phyloP scores from a whole-genome alignment of 805 yeast genomes.

The Ogataea pignaliae region DNA sequence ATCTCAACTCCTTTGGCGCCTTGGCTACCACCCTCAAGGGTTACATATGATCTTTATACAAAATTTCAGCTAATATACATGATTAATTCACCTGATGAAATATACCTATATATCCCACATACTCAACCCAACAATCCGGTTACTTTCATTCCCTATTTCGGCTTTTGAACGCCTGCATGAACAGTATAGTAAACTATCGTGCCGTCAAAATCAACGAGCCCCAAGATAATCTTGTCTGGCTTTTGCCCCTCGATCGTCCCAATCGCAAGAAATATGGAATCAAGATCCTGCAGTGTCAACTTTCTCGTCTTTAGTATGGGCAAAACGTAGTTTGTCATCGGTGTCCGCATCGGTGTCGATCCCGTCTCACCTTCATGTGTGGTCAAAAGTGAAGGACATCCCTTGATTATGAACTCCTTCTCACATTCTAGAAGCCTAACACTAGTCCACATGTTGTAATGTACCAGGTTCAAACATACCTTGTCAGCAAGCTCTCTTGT shows the following conservation, averaged over 20 bases:
- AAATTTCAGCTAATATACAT: not conserved
- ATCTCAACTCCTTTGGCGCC: slow-evolving; percentile 1
- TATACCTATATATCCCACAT: not conserved
- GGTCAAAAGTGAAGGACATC: slow-evolving; percentile 27
- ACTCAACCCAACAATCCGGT: not conserved
- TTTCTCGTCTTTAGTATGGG: slow-evolving; percentile 29
- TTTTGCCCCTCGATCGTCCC: slow-evolving; percentile 13
- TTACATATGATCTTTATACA: not conserved
- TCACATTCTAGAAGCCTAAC: slow-evolving; percentile 23
- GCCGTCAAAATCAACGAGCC: slow-evolving; percentile 59
- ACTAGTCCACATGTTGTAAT: slow-evolving; percentile 41
- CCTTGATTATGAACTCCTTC: slow-evolving; percentile 21
- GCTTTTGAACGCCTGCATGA: slow-evolving; percentile 62
- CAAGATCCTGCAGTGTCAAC: slow-evolving; percentile 36
- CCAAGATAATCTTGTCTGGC: slow-evolving; percentile 47
- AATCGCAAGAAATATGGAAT: slow-evolving; percentile 35
- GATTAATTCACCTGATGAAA: not conserved
- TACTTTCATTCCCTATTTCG: slow-evolving; percentile 31
- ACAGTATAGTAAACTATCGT: slow-evolving; percentile 67
- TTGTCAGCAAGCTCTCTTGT: slow-evolving; percentile 24
- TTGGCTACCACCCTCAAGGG: slow-evolving; percentile 1
- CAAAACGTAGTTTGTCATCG: slow-evolving; percentile 29
- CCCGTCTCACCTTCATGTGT: no score
- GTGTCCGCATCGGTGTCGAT: slow-evolving; percentile 1
- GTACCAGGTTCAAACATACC: slow-evolving; percentile 39